Evolutionary conservation across 768 basidiomycete genomes (phyloP), one percentile per base, ranked within the genome.

Genomic region (Termitomyces titanicus): DNA sequence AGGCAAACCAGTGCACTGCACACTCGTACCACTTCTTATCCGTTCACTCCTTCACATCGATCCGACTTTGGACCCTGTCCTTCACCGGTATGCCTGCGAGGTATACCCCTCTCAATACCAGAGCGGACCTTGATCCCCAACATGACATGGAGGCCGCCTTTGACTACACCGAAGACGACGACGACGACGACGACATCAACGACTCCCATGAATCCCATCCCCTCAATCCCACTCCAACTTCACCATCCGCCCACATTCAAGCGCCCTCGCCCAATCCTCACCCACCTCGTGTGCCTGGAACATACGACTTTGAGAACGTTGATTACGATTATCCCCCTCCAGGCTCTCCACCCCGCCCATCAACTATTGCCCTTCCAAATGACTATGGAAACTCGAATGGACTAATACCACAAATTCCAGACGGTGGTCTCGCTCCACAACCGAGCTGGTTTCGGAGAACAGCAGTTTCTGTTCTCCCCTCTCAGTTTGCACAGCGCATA

Each of bases 271-370:
- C 62, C 22, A 56, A 47, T 31, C 22, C 53, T 25, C 56, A 61
- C 27, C 51, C 67, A n/a, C 47, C 66, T n/a, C 66, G 66, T 47
- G 52, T 62, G 42, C 71, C 77, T 46, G 78, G 78, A 29, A 69
- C 77, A 0, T 94, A 94, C 66, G 84, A 94, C 69, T 94, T 94
- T 62, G 88, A 94, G 69, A 82, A 80, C 48, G 78, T 83, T 33
- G 89, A 92, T 67, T 92, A 88, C 67, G 89, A 84, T 63, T 83
- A 80, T 56, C 89, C 91, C 39, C 91, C 90, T n/a, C 87, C 90
- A 12, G 89, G 89, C 56, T 90, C 88, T 27, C 91, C 89, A 2
- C 89, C 91, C 8, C 72, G 74, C 17, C 83, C 82, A 13, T 83
- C 88, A 6, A 65, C 84, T 15, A 68, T 70, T 22, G 86, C 89